phyloP scores from a whole-genome alignment of 164 flowering plant genomes.

The Paratinospora sagittata region DNA sequence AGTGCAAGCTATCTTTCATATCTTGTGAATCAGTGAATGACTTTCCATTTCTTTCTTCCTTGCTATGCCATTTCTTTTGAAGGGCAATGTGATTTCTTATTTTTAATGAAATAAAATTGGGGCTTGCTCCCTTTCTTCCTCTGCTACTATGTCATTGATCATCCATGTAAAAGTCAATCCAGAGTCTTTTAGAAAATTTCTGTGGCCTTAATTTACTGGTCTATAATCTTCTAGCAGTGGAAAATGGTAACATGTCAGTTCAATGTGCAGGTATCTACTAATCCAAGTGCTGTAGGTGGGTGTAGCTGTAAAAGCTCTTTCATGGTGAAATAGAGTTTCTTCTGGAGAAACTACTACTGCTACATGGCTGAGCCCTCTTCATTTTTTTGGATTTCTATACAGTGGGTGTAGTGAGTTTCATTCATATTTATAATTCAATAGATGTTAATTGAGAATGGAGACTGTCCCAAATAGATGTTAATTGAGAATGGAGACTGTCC shows the following conservation, averaged over 20 bases:
- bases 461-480: neutral
- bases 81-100: too few species aligned
- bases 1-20: too few species aligned
- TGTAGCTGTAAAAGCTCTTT: slow-evolving; percentile 95
- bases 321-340: slow-evolving; percentile 51
- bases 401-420: neutral
- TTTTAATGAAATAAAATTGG: too few species aligned
- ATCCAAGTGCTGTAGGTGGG: slow-evolving; percentile 83
- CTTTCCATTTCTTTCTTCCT: neutral
- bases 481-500: neutral
- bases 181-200: neutral
- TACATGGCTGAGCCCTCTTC: neutral
- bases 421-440: neutral
- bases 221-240: neutral
- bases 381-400: neutral
- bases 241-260: neutral
- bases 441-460: neutral
- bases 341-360: neutral
- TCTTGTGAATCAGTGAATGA: too few species aligned
- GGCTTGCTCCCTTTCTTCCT: too few species aligned
- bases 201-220: neutral
- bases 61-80: neutral
- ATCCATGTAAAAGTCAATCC: too few species aligned
- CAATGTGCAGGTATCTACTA: slow-evolving; percentile 45
- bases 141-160: too few species aligned